Conservation (phyloP, 495 filamentous ascomycete species). For the Neohortaea acidophila region DNA sequence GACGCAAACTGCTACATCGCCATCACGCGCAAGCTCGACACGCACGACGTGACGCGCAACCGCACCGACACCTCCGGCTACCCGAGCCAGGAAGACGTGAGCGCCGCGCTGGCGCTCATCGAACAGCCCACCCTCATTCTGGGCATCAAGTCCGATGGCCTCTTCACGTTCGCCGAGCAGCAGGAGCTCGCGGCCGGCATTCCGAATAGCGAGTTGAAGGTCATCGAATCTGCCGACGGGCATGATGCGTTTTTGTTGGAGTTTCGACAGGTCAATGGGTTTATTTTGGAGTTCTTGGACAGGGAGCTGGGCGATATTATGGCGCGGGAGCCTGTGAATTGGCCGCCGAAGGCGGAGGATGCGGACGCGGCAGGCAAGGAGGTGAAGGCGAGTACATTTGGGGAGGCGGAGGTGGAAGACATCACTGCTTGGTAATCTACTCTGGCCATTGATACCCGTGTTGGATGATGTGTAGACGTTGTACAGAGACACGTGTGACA, state of each 20-base stretch:
- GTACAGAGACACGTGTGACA: no score
- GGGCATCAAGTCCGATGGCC: conserved; percentile 84
- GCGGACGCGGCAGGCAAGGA: conserved; percentile 29
- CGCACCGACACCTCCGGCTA: conserved; percentile 32
- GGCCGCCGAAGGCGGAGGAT: conserved; percentile 26
- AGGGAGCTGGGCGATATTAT: conserved; percentile 79
- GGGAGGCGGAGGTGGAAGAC: conserved; percentile 90
- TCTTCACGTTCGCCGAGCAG: conserved; percentile 95
- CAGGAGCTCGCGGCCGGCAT: conserved; percentile 77
- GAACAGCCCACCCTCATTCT: conserved; percentile 78
- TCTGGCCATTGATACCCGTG: no score
- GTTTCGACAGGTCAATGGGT: conserved; percentile 87
- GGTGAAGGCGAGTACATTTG: conserved; percentile 70
- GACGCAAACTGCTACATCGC: conserved; percentile 98
- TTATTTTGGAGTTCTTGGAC: conserved; percentile 71
- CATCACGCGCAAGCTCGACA: conserved; percentile 97
- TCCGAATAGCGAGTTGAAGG: conserved; percentile 57
- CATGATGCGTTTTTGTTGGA: conserved; percentile 94
- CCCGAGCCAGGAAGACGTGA: conserved; percentile 31
- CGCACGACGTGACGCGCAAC: conserved; percentile 77
- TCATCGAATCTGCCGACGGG: conserved; percentile 83
- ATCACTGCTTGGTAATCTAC: conserved; percentile 93
- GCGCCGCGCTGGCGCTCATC: conserved; percentile 62
- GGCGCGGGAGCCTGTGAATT: conserved; percentile 36
- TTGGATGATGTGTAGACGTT: no score